Conservation (phyloP, 2,329 filamentous ascomycete genomes). For the Mycosphaerelloides madeirae region DNA sequence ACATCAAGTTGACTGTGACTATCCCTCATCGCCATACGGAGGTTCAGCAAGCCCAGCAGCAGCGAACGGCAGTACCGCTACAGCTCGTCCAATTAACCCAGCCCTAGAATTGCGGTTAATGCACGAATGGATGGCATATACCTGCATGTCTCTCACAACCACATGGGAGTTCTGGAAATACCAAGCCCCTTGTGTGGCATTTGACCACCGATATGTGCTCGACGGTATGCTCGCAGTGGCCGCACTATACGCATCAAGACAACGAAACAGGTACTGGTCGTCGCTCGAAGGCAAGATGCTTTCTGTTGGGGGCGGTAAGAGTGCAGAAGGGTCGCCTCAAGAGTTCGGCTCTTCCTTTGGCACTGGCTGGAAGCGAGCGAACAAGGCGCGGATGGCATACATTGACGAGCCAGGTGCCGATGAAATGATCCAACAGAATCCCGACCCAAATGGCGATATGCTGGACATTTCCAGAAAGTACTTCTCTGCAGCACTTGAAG, state of each 20-base stretch:
- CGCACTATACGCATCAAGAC: conserved; percentile 19
- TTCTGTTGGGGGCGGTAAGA: conserved; percentile 1
- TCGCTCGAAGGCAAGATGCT: conserved; percentile 18
- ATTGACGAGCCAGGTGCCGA: not conserved
- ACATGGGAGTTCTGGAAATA: conserved; percentile 23
- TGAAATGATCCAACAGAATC: not conserved
- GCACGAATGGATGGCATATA: conserved; percentile 17
- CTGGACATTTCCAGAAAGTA: conserved; percentile 19
- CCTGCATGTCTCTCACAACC: conserved; percentile 13
- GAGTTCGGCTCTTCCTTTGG: not conserved
- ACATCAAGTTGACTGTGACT: conserved; percentile 21
- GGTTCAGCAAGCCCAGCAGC: conserved; percentile 5
- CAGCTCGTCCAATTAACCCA: conserved; percentile 7
- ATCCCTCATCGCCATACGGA: conserved; percentile 12
- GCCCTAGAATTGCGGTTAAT: conserved; percentile 12
- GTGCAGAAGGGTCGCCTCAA: not conserved
- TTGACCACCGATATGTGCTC: conserved; percentile 18
- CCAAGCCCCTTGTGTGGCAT: conserved; percentile 20
- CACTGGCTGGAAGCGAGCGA: conserved; percentile 7
- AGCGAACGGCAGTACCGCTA: not conserved
- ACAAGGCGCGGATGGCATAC: not conserved
- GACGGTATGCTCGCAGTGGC: conserved; percentile 22
- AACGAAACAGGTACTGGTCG: conserved; percentile 17
- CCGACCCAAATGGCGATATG: conserved; percentile 13
- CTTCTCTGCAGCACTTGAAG: conserved; percentile 21